A percentile compares a stretch with the other conserved stretches of the same genome.
Evolutionary conservation across 2,329 filamentous ascomycete genomes (phyloP).

Genomic region (Fusarium denticulatum): DNA sequence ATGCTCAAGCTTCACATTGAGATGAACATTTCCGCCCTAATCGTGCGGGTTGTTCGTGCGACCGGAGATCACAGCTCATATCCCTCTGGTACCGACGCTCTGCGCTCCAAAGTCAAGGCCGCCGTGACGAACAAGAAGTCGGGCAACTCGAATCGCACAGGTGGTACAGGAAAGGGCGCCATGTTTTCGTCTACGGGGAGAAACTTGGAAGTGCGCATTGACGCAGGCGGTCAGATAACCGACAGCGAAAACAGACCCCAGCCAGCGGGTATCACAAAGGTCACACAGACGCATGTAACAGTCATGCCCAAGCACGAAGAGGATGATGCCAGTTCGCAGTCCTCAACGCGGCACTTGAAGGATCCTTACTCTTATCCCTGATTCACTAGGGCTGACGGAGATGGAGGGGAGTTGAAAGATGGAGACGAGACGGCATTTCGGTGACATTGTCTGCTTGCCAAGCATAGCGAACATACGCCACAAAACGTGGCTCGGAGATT

Average conservation of each 20-base stretch:
- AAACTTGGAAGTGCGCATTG: slow-evolving; percentile 25
- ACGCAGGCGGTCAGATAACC: neutral
- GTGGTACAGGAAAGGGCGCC: neutral
- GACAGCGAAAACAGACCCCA: neutral
- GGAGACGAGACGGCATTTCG: neutral
- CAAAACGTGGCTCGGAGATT: neutral
- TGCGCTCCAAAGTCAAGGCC: slow-evolving; percentile 22
- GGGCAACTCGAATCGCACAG: neutral
- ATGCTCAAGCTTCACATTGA: slow-evolving; percentile 41
- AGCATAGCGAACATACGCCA: neutral
- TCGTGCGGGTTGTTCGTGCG: slow-evolving; percentile 38
- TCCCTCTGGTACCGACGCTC: slow-evolving; percentile 20
- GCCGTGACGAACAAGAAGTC: neutral
- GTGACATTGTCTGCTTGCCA: neutral
- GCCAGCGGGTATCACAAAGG: slow-evolving; percentile 34
- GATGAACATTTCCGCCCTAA: slow-evolving; percentile 40
- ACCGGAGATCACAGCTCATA: slow-evolving; percentile 38
- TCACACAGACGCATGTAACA: slow-evolving; percentile 36
- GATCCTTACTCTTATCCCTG: slow-evolving; percentile 3
- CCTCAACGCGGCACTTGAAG: slow-evolving; percentile 36
- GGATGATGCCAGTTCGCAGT: slow-evolving; percentile 36
- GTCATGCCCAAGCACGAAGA: slow-evolving; percentile 27
- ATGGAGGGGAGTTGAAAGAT: neutral
- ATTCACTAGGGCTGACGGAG: neutral
- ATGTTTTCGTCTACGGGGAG: slow-evolving; percentile 15